Base-by-base conservation (phyloP, 345 rosid species). In the Chamaenerion angustifolium region DNA sequence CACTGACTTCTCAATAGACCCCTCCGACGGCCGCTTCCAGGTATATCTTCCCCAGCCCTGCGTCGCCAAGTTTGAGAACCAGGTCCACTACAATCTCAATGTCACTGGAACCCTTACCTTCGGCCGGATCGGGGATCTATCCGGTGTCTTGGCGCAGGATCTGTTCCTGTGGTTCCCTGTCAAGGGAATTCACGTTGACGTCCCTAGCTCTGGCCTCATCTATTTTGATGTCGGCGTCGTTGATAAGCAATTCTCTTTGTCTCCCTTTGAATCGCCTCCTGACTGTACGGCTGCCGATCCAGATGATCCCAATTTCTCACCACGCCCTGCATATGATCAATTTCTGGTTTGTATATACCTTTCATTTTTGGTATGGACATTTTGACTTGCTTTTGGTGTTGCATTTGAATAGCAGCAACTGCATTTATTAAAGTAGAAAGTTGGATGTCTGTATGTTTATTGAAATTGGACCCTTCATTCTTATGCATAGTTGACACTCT, bases 81-180 rank as follows among this genome's bases (percentile, higher is more conserved):
- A 86, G 76, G 60, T 86, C 59, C 95, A 76, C 60, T 86, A 82
- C 71, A 88, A 86, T 54, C 60, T 64, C 66, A 86, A 80, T 64
- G 76, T 86, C 58, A 56, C 86, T 0, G 95, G 95, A 11, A 63
- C 70, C 1, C 54, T 86, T 21, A 68, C 71, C 47, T 72, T 65
- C 58, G 86, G 93, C 6, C 66, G 67, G 70, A 76, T 86, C 78
- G 77, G 79, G 44, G 71, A 66, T 18, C 60, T 86, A 3, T 83
- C 93, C 1, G 95, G 95, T 31, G 75, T 86, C 46, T 66, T 73
- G 23, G 86, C 85, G 44, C 83, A 83, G 71, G 95, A 86, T 60
- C 70, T 83, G 16, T 86, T 86, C 64, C 68, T 86, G 10, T 86
- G 95, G 95, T 80, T 86, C 65, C 79, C 79, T 17, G 95, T 86